phyloP scores from a whole-genome alignment of 805 yeast species.

The Wickerhamiella sergipiensis region DNA sequence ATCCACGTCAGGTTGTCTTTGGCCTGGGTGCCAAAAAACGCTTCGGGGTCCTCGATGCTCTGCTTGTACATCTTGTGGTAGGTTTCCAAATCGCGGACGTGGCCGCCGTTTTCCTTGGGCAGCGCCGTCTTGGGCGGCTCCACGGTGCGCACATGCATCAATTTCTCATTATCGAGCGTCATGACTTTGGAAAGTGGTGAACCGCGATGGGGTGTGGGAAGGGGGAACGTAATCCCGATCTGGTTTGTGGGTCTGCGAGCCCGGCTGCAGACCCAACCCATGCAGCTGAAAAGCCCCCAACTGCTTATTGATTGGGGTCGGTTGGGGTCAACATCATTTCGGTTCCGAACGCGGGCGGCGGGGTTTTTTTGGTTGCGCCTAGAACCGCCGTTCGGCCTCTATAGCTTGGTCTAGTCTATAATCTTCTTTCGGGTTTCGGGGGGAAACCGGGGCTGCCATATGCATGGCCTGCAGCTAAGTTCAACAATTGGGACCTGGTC shows the following conservation, averaged over 20 bases:
- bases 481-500: neutral
- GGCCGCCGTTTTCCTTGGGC: constrained; percentile 10
- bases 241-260: neutral
- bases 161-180: constrained; percentile 19
- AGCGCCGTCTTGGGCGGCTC: constrained; percentile 17
- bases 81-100: constrained; percentile 44
- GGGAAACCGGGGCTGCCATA: neutral
- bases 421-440: neutral
- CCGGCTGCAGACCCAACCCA: neutral
- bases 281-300: neutral
- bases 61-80: constrained; percentile 57
- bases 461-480: neutral
- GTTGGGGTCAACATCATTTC: neutral
- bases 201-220: neutral
- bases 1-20: constrained; percentile 66
- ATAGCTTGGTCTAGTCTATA: too few species aligned
- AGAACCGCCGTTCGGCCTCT: too few species aligned
- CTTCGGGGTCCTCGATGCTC: constrained; percentile 67
- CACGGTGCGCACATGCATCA: constrained; percentile 18
- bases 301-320: neutral
- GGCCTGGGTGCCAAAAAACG: constrained; percentile 70
- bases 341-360: too few species aligned
- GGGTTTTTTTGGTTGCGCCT: too few species aligned
- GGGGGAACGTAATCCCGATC: neutral
- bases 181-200: neutral